Percentiles rank a stretch among this genome's conserved stretches.
These are phyloP conservation scores for Achlya hypogyna DNA, from an alignment of 352 stramenopile species.

Conservation along the genomic window DNA sequence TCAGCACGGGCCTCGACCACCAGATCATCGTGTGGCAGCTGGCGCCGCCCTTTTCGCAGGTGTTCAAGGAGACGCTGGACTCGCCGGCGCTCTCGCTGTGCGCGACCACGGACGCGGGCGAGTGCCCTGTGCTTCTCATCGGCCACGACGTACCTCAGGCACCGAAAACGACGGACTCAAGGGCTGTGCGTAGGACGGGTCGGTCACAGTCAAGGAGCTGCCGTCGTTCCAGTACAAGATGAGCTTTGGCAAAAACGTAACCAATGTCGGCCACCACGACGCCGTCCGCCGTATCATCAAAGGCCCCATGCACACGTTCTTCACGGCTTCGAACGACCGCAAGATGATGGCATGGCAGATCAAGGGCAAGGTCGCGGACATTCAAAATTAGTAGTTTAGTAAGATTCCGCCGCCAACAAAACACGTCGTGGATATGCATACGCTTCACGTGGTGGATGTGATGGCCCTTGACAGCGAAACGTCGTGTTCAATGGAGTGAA, in stretches of 20 bases:
- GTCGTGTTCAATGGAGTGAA: too few relatives aligned
- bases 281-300: slow-evolving; percentile 64
- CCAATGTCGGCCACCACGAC: slow-evolving; percentile 66
- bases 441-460: too few relatives aligned
- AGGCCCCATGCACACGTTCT: slow-evolving; percentile 74
- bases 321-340: slow-evolving; percentile 64
- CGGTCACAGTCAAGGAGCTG: slow-evolving; percentile 76
- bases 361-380: slow-evolving; percentile 54
- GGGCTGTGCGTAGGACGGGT: slow-evolving; percentile 65
- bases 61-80: slow-evolving; percentile 78
- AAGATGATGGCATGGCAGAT: slow-evolving; percentile 84
- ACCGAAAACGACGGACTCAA: neutral
- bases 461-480: too few relatives aligned
- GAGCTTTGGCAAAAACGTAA: slow-evolving; percentile 33
- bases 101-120: slow-evolving; percentile 47
- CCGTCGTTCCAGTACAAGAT: slow-evolving; percentile 81
- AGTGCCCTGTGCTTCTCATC: slow-evolving; percentile 66
- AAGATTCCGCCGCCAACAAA: too few relatives aligned
- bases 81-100: slow-evolving; percentile 66
- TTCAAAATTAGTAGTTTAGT: slow-evolving; percentile 21
- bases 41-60: slow-evolving; percentile 57
- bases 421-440: too few relatives aligned
- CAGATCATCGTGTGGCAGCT: slow-evolving; percentile 81
- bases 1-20: slow-evolving; percentile 67
- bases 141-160: slow-evolving; percentile 42